Evolutionary conservation across 768 basidiomycete species (phyloP).

Genomic region (Amanita muscaria): DNA sequence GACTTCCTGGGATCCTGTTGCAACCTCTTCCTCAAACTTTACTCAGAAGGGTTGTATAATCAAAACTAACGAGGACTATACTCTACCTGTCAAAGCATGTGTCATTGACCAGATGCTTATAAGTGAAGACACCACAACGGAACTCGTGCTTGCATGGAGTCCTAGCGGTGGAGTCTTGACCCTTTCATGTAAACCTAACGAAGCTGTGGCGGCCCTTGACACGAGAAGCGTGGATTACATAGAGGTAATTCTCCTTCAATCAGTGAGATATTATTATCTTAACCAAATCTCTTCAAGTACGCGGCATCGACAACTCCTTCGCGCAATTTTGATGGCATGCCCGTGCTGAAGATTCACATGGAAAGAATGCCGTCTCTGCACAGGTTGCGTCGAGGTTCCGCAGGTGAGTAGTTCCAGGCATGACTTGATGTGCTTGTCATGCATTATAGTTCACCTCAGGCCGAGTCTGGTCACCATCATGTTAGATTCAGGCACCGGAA

Average conservation of each 20-base stretch:
- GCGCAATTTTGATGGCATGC: background rate
- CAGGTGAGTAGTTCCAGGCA: too few species aligned
- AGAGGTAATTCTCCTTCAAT: background rate
- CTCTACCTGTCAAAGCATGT: background rate
- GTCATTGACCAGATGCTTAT: background rate
- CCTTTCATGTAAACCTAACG: background rate
- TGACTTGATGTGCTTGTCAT: background rate
- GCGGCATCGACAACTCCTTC: background rate
- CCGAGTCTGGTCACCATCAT: background rate
- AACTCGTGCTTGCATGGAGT: background rate
- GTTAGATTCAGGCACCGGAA: background rate
- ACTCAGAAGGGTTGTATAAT: background rate
- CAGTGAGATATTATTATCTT: background rate
- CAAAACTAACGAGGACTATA: background rate
- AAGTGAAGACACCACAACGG: background rate
- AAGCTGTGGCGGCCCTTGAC: background rate
- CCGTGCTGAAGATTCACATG: background rate
- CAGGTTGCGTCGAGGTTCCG: too few species aligned
- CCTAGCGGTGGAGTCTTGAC: background rate
- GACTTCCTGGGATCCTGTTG: background rate
- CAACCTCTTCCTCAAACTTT: slow-evolving; percentile 2
- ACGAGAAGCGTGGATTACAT: background rate
- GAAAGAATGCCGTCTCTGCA: too few species aligned
- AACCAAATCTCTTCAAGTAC: background rate
- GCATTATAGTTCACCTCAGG: background rate